phyloP scores from a whole-genome alignment of 2,329 filamentous ascomycete species.

The Paecilomyces dactylethromorphus region DNA sequence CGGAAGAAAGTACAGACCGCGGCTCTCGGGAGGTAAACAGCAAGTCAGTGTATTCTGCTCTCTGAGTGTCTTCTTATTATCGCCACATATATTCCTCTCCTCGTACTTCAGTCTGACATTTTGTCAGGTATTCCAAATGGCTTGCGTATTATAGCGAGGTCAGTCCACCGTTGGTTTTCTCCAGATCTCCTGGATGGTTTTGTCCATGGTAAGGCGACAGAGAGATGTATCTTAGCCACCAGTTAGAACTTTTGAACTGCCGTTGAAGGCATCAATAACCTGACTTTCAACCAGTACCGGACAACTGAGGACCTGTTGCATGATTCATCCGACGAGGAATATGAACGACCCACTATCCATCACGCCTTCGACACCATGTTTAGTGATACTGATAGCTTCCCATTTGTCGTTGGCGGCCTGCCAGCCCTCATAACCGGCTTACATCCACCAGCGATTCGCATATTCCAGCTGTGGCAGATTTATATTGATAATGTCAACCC shows the following conservation, averaged over 20 bases:
- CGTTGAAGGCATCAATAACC: not conserved
- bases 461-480: not conserved
- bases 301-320: slow-evolving; percentile 43
- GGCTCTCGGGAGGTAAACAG: not conserved
- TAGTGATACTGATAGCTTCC: slow-evolving; percentile 50
- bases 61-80: no score
- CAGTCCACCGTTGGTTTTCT: not conserved
- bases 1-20: not conserved
- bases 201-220: not conserved
- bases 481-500: slow-evolving; percentile 25
- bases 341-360: slow-evolving; percentile 50
- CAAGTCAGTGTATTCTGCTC: not conserved
- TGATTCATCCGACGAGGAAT: slow-evolving; percentile 53
- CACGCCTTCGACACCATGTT: slow-evolving; percentile 57
- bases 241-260: not conserved
- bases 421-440: slow-evolving; percentile 4
- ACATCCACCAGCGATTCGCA: slow-evolving; percentile 3
- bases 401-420: slow-evolving; percentile 47
- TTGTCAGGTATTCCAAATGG: slow-evolving; percentile 7
- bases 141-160: slow-evolving; percentile 12
- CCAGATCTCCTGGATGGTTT: not conserved
- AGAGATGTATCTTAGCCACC: not conserved
- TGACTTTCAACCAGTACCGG: slow-evolving; percentile 37
- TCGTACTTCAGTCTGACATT: not conserved
- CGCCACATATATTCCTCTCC: no score